Base-by-base conservation (phyloP, 163 green algal species). In the Chloromonas sp. region DNA sequence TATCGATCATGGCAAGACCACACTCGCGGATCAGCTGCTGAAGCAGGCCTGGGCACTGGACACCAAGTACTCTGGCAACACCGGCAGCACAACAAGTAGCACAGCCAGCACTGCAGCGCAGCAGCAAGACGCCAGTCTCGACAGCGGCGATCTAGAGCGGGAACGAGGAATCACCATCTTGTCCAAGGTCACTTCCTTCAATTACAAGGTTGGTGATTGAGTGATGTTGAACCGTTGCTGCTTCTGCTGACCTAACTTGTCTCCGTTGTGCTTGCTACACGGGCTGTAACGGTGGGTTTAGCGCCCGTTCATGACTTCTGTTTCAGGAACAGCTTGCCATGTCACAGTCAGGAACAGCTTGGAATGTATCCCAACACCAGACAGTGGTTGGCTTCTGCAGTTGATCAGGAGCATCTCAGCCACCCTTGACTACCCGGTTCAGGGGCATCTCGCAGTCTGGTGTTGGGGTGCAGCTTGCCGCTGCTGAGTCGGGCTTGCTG, bases 151-250 rank as follows among this genome's bases (percentile, higher is more conserved):
- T 13, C 87, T 97, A 66, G 94, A 98, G 88, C 88, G 87, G 84
- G 95, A 98, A 88, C 84, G 95, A 2, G 94, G 95, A 61, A 98
- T 98, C 89, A 98, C 95, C 58, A 98, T 98, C 82, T 85, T 89
- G 2, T 93, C 92, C n/a, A 98, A 98, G 89, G 82, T 83, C 84
- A 87, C 84, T 1, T 84, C 78, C 2, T 87, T 90, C 59, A 95
- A 94, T 80, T 95, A 91, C 74, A 87, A 89, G 58, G 89, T 1
- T 5, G 5, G 66, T 74, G 66, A 36, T 36, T 36, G 36, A 36
- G 36, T 36, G 36, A 36, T 36, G 36, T 36, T 36, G 36, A 36
- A 36, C 36, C 36, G 36, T 36, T 36, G 36, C 36, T 36, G 36
- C 36, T 36, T 36, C 36, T 36, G 36, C 36, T 36, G 36, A 36